These are phyloP conservation scores for Sclerotinia borealis DNA, from an alignment of 2,329 filamentous ascomycete species.

Conservation along the genomic window DNA sequence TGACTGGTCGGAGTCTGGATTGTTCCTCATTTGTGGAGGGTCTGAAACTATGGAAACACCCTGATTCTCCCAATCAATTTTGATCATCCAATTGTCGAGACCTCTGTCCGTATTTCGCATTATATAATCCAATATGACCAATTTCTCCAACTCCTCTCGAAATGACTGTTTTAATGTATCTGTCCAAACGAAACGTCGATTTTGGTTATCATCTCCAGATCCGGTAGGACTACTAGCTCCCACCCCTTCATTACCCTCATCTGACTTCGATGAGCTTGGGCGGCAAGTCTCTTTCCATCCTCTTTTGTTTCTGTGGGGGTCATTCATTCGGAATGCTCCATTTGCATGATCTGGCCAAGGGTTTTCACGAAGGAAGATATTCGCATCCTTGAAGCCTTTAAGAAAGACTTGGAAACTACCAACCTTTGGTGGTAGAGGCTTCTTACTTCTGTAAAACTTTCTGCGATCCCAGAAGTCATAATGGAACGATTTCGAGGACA, in stretches of 20 bases:
- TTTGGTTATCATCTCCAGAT: conserved; percentile 19
- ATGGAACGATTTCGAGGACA: conserved; percentile 95
- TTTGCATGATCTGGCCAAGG: conserved; percentile 86
- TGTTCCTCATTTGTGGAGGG: conserved; percentile 61
- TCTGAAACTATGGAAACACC: conserved; percentile 83
- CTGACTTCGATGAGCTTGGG: conserved; percentile 48
- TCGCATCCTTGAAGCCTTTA: conserved; percentile 95
- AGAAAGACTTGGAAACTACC: conserved; percentile 97
- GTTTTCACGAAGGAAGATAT: conserved; percentile 87
- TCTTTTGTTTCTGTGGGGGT: conserved; percentile 61
- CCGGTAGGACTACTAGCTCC: conserved; percentile 35
- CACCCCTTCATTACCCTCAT: conserved; percentile 56
- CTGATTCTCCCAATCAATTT: conserved; percentile 79
- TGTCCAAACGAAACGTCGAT: conserved; percentile 69
- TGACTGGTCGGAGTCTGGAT: conserved; percentile 47
- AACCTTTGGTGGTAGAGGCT: conserved; percentile 78
- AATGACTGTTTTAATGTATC: conserved; percentile 84
- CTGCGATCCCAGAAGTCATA: conserved; percentile 97
- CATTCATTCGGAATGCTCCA: conserved; percentile 59
- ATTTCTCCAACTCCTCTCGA: conserved; percentile 89
- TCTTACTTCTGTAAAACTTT: conserved; percentile 81
- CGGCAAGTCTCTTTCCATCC: conserved; percentile 80
- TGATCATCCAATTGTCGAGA: conserved; percentile 99
- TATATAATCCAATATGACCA: conserved; percentile 96
- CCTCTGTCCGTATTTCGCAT: conserved; percentile 98